Base-by-base conservation (phyloP, 73 alveolate species). In the Paramecium sexaurelia region DNA sequence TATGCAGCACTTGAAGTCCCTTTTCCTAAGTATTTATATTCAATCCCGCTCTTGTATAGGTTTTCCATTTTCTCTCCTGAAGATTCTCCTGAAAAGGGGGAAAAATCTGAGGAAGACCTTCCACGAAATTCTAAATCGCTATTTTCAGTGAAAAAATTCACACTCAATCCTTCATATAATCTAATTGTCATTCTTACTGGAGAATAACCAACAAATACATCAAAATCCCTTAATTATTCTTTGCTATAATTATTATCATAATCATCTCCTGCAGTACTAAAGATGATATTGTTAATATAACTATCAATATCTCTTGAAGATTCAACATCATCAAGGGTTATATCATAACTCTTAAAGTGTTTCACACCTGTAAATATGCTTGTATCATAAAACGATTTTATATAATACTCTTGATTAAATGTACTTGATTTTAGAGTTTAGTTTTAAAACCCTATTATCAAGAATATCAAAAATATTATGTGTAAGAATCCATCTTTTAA, bases 401-500 rank as follows among this genome's bases (percentile, higher is more conserved):
- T 32, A n/a, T 73, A 73, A 20, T 32, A 32, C 29, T 73, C 87
- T 73, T 73, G 35, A 32, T 73, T 35, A 73, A 35, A 73, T 37
- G 87, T 37, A 6, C 39, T 20, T 32, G 66, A 35, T 73, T 37
- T 73, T 13, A 73, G 32, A 33, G 87, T 73, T 73, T 73, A 73
- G 10, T 73, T 32, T 35, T 73, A 32, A 73, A 73, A 73, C 35
- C 87, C 87, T 7, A 73, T 73, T 15, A 73, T 73, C 8, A 73
- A 17, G 45, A 73, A 73, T 13, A 73, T 73, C 32, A 73, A 73
- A 33, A 73, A 73, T 0, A 73, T 73, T 7, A 73, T 73, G 35
- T 73, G 87, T 35, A 73, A 35, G 26, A 73, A 73, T 33, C 87
- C 87, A 73, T 73, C 87, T 9, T 73, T 73, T 35, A 73, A 37